Base-by-base conservation (phyloP, 202 grass and related monocot genomes). In the Elaeis oleifera region DNA sequence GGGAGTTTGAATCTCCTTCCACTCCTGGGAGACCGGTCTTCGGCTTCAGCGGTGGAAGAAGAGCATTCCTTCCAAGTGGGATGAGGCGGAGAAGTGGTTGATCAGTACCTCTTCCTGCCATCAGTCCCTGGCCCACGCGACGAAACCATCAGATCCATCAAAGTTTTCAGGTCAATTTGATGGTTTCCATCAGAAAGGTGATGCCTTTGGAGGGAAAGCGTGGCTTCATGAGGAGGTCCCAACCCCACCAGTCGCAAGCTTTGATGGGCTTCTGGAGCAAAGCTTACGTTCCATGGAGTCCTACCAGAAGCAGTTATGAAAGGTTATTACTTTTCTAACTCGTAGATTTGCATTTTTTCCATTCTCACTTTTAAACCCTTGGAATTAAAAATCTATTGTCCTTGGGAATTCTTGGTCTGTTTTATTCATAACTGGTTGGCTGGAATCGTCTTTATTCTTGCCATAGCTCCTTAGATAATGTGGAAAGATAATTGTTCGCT, bases 61-160 rank as follows among this genome's bases (percentile, higher is more conserved):
- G 80, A 80, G 56, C 0, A 70, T 92, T 28, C 94, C 94, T 7
- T 92, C 94, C 25, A 99, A 92, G 79, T 97, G 88, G 94, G 94
- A 99, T 53, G 94, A 99, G 65, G 94, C 94, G 0, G 94, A 99
- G 84, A 99, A 92, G 73, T 92, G 88, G 88, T 57, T 92, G 51
- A 83, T 74, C 78, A 48, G 68, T 72, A n/a, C 72, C 65, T 74
- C 69, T 56, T 83, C 69, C 59, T 83, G 56, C 58, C 31, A 70
- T 72, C 48, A 74, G 58, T 63, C 83, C 56, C 77, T 78, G 56
- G 18, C 79, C n/a, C 76, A 90, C 75, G 81, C 64, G 23, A 53
- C 65, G 15, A 67, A 82, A 69, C 67, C 75, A 73, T 70, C 65
- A 79, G 56, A 83, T 16, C n/a, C 67, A 67, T 53, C 65, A 66